Evolutionary conservation across 257 asterid genomes (phyloP).

Genomic region (Rehmannia glutinosa): DNA sequence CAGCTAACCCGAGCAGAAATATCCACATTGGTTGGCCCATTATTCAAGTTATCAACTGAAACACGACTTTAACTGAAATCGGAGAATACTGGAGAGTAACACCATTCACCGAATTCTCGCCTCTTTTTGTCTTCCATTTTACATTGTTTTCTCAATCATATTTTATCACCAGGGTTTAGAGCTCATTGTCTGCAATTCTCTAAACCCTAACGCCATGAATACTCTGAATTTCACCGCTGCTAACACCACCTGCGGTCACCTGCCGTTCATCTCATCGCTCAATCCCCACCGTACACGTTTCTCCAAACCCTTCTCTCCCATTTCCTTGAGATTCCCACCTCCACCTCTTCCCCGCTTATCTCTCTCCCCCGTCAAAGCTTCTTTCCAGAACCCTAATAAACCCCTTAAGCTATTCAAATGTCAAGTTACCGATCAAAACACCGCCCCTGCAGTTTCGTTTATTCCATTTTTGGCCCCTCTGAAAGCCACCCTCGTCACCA

Average conservation of each 20-base stretch:
- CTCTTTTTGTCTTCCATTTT: not conserved
- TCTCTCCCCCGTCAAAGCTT: conserved; percentile 27
- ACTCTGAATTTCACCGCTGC: conserved; percentile 30
- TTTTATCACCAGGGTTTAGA: conserved; percentile 39
- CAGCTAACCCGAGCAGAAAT: too few species aligned
- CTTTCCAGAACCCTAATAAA: conserved; percentile 19
- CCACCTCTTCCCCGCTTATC: conserved; percentile 25
- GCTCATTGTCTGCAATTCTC: conserved; percentile 5
- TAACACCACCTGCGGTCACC: conserved; percentile 23
- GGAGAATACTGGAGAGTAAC: conserved; percentile 13
- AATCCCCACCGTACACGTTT: conserved; percentile 25
- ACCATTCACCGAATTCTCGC: not conserved
- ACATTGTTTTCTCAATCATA: too few species aligned
- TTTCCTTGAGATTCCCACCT: conserved; percentile 27
- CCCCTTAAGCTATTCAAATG: not conserved
- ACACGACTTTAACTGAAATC: conserved; percentile 7
- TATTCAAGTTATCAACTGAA: not conserved
- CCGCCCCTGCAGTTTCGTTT: not conserved
- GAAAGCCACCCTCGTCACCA: conserved; percentile 33
- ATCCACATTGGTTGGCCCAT: not conserved
- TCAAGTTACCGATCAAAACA: not conserved
- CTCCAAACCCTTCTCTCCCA: conserved; percentile 23
- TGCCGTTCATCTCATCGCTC: conserved; percentile 12
- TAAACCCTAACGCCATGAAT: conserved; percentile 47
- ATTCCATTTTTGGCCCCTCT: conserved; percentile 28